Conservation (phyloP, 1,284 basidiomycete species). For the Peniophora sp. region DNA sequence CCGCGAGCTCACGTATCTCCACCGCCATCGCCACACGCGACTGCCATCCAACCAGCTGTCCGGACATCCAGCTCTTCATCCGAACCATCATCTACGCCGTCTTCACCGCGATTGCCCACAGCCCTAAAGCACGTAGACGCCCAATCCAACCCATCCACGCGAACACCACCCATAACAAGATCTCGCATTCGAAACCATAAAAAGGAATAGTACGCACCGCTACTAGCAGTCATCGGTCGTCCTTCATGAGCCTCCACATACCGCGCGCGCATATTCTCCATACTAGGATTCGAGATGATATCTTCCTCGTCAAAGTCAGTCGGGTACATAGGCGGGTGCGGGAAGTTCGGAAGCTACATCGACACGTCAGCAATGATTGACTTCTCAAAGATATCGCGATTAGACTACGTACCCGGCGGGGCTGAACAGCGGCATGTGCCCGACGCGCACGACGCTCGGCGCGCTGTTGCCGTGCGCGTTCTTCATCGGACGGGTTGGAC, state of each 20-base stretch:
- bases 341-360: constrained; percentile 46
- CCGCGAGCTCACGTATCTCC: no score
- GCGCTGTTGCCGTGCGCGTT: constrained; percentile 62
- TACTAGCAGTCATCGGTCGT: constrained; percentile 3
- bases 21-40: no score
- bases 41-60: no score
- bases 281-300: constrained; percentile 76
- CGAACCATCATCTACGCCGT: no score
- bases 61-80: no score
- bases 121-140: no score
- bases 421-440: constrained; percentile 25
- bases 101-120: no score
- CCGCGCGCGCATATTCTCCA: constrained; percentile 42
- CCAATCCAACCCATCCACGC: no score
- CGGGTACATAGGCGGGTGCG: constrained; percentile 45
- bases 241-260: constrained; percentile 14
- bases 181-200: no score
- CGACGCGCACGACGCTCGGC: constrained; percentile 51
- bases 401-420: no score
- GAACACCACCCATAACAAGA: no score
- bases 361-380: no score
- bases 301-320: constrained; percentile 41
- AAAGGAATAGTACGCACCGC: constrained; percentile 4
- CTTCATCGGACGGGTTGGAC: constrained; percentile 85
- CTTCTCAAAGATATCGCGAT: constrained; percentile 31